Base-by-base conservation (phyloP, 192 early-diverging fungal genomes). In the Backusella mclennaniae region DNA sequence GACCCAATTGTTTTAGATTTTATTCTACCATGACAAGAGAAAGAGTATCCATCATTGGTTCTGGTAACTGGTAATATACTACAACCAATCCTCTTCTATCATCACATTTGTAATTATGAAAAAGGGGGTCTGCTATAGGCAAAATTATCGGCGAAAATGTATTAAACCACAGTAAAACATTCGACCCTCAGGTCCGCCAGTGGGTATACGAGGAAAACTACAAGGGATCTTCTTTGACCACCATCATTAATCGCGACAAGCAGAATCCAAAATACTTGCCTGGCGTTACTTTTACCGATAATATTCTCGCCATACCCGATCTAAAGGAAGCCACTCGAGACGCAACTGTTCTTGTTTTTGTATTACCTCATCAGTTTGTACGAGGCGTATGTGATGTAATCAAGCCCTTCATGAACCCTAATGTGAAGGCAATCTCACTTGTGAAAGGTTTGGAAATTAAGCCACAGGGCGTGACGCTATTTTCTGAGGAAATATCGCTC, bases 121-220 rank as follows among this genome's bases (percentile, higher is more conserved):
- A 26, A 83, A 96, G 95, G 96, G 97, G 97, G 72, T 91, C 94
- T 6, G 95, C 92, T 23, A 91, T 96, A 39, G 95, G 96, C 7
- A 93, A 95, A 82, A 99, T 99, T 73, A 88, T 98, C 35, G 95
- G 94, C 11, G 79, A 83, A 77, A 99, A 99, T 82, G 95, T 97
- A 26, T 63, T 68, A 17, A 79, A 76, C 12, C 90, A 92, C 46
- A 73, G 78, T 31, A 78, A 80, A 39, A 36, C 71, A 8, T 97
- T 96, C 83, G 93, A 96, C 84, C 76, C 76, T 26, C 83, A 91
- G 71, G 95, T 98, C 66, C 90, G 89, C 71, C 94, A 96, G 91
- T 99, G 96, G 96, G 97, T 99, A 31, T 96, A 90, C 86, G 97
- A 99, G 81, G 97, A 99, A 82, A 87, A 77, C 8, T 86, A 95